A percentile compares a stretch with the other conserved stretches of the same genome.
phyloP scores from a whole-genome alignment of 768 basidiomycete species.

The Boletus vermiculosoides region DNA sequence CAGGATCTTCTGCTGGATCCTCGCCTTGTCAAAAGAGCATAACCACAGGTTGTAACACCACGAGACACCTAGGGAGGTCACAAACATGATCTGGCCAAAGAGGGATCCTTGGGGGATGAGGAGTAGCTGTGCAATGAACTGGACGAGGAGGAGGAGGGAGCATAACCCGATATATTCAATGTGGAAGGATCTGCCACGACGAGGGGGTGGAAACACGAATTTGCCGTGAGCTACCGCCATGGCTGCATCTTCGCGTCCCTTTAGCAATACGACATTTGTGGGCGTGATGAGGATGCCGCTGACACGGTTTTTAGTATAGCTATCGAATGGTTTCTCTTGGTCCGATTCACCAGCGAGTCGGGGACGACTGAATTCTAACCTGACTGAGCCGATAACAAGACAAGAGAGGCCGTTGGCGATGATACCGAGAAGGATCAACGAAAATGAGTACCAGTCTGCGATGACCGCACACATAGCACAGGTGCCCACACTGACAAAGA shows the following conservation, averaged over 20 bases:
- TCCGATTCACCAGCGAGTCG: background rate
- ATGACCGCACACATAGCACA: slow-evolving; percentile 8
- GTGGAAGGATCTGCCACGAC: background rate
- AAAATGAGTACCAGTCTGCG: slow-evolving; percentile 30
- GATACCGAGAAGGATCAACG: slow-evolving; percentile 31
- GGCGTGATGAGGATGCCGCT: slow-evolving; percentile 5
- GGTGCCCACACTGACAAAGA: background rate
- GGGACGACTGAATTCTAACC: slow-evolving; percentile 9
- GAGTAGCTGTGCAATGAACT: slow-evolving; percentile 31
- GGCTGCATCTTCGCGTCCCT: slow-evolving; percentile 11
- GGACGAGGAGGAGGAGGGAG: slow-evolving; percentile 28
- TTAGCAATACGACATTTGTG: slow-evolving; percentile 7
- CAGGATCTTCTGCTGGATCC: slow-evolving; percentile 11
- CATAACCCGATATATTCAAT: slow-evolving; percentile 19
- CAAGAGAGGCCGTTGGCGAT: slow-evolving; percentile 30
- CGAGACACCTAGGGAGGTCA: slow-evolving; percentile 23
- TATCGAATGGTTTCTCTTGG: background rate
- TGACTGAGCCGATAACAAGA: slow-evolving; percentile 24
- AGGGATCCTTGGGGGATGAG: slow-evolving; percentile 12
- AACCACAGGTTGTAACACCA: slow-evolving; percentile 33
- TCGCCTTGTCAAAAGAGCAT: slow-evolving; percentile 32
- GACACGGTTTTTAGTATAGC: background rate
- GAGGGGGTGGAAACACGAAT: background rate
- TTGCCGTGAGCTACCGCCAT: slow-evolving; percentile 11
- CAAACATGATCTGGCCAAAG: slow-evolving; percentile 16